Base-by-base conservation (phyloP, 768 basidiomycete genomes). In the Mycena floridula region DNA sequence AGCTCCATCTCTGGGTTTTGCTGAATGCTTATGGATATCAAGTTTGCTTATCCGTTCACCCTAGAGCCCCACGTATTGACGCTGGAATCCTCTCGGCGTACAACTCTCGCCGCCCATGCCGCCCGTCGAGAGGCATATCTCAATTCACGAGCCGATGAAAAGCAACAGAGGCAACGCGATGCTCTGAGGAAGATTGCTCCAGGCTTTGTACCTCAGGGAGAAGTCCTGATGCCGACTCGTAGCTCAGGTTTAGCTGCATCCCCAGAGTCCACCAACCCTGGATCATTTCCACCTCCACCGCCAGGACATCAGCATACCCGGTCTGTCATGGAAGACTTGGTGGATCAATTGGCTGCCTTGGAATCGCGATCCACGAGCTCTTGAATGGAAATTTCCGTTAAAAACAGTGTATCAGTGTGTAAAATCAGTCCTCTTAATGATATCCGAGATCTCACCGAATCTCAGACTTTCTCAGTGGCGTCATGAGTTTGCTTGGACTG, bases 31-130 rank as follows among this genome's bases (percentile, higher is more conserved):
- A n/a, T n/a, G n/a, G 35, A 16, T 16, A 7, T 18, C 5, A 59
- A 98, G 94, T 96, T 97, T 55, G 95, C 89, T 35, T 98, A 97
- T 57, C 94, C 95, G 2, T 97, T 91, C 70, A 86, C 92, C 3
- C 76, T 98, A 42, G 95, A 98, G 57, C 77, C 82, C 0, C 93
- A 95, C 59, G 71, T 91, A 51, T 62, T 94, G 42, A 77, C 80
- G 2, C 65, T 89, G 30, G 88, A 88, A 57, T 79, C 85, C 0
- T 74, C 88, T 0, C 82, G 89, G 2, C 72, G 82, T 38, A 64
- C 71, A 3, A 82, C 83, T 1, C 73, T 89, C 27, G 72, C 82
- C 0, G 72, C 84, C 1, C 76, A 88, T 49, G 64, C 76, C 2
- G 70, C 80, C 0, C 78, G 83, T 7, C 79, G 88, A 37, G 81